A percentile compares a stretch with the other conserved stretches of the same genome.
These are phyloP conservation scores for Termitomyces sp. DNA, from an alignment of 768 basidiomycete species.

Conservation along the genomic window DNA sequence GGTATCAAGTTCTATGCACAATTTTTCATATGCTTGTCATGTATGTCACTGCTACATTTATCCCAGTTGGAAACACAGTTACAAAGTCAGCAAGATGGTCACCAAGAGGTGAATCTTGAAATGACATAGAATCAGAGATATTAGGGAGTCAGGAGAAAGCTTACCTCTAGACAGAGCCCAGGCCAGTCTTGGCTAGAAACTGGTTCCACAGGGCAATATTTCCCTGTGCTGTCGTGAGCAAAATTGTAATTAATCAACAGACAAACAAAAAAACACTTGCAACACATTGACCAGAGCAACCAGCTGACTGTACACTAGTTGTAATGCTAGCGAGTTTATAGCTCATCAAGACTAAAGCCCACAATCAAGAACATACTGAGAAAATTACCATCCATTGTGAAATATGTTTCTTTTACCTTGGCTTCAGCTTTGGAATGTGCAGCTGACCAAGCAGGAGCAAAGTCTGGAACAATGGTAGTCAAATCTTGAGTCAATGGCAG, in stretches of 20 bases:
- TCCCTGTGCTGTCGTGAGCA: constrained; percentile 14
- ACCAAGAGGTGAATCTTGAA: constrained; percentile 48
- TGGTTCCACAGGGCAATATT: constrained; percentile 40
- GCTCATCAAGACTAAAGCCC: constrained; percentile 37
- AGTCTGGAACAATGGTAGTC: constrained; percentile 12
- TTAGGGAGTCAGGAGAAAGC: not conserved
- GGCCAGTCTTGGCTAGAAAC: constrained; percentile 29
- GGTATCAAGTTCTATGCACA: not conserved
- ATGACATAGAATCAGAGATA: not conserved
- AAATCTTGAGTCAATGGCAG: constrained; percentile 38
- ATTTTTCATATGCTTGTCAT: constrained; percentile 12
- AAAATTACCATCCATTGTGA: not conserved
- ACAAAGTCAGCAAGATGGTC: constrained; percentile 57
- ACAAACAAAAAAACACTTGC: constrained; percentile 16
- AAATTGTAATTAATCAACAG: not conserved
- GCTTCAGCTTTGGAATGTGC: constrained; percentile 41
- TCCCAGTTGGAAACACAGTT: constrained; percentile 61
- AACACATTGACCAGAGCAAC: constrained; percentile 41
- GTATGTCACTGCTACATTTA: constrained; percentile 64
- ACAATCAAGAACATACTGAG: constrained; percentile 18
- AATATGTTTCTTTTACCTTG: constrained; percentile 22
- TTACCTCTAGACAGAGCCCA: constrained; percentile 50
- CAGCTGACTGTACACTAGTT: constrained; percentile 42
- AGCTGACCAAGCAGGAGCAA: constrained; percentile 31
- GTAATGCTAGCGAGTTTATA: constrained; percentile 43